Base-by-base conservation (phyloP, 495 filamentous ascomycete genomes). In the Acidomyces sp. region DNA sequence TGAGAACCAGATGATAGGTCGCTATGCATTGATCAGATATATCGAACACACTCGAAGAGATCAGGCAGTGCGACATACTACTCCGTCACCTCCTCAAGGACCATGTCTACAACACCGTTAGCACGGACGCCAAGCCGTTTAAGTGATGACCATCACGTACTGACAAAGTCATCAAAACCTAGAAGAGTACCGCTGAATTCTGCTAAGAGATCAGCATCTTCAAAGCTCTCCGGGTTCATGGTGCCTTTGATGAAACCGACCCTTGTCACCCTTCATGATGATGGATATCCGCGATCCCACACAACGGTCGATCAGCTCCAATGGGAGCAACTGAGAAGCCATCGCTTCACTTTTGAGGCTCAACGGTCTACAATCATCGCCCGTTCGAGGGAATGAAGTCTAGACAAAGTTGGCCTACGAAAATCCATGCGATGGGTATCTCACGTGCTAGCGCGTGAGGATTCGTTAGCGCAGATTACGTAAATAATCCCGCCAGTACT, bases 81-180 rank as follows among this genome's bases (percentile, higher is more conserved):
- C 61, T 96, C 90, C 11, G 86, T 96, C 26, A 95, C 92, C 53
- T 97, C 84, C 53, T 94, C 87, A 17, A 97, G 62, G 15, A 96
- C 90, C 88, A 97, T 97, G 59, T 96, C 88, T 96, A 49, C 22
- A 9, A 5, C 4, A 10, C 5, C 3, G 25, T 49, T 11, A 41
- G 41, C 19, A 29, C 27, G 7, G 13, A 11, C 27, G 12, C 7
- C 27, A 24, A 16, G 12, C 21, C 12, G 13, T 29, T 7, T 11
- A 12, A 1, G 20, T 25, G 17, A 13, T 31, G 7, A 17, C 17
- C 26, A 13, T 25, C 19, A 93, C 88, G 64, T 76, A 94, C 86
- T 97, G 69, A 97, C 90, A 66, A 94, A 97, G 71, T 97, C 90
- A 60, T 97, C 90, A 53, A 95, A 97, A 2, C 90, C 90, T 24